phyloP scores from a whole-genome alignment of 805 yeast species.

The Kazachstania psychrophila region DNA sequence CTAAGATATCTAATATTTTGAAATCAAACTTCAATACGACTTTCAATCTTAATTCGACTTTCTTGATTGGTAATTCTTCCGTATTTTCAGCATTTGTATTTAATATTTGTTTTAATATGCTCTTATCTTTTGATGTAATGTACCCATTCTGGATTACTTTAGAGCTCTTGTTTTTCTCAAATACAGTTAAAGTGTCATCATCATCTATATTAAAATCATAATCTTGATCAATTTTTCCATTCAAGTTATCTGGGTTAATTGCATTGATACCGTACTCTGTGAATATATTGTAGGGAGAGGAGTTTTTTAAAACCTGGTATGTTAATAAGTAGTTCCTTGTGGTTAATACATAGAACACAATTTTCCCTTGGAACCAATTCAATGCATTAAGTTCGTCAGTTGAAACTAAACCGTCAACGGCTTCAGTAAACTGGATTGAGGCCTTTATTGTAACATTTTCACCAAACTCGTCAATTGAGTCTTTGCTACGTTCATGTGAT shows the following conservation, averaged over 20 bases:
- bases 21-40: slow-evolving; percentile 28
- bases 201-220: slow-evolving; percentile 18
- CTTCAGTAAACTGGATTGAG: slow-evolving; percentile 10
- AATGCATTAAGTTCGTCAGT: slow-evolving; percentile 6
- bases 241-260: slow-evolving; percentile 8
- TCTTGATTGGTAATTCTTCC: slow-evolving; percentile 26
- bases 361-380: slow-evolving; percentile 15
- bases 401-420: slow-evolving; percentile 16
- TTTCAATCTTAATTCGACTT: slow-evolving; percentile 24
- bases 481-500: slow-evolving; percentile 22
- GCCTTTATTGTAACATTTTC: slow-evolving; percentile 15
- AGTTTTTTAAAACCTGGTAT: slow-evolving; percentile 23
- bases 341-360: slow-evolving; percentile 25
- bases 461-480: slow-evolving; percentile 27
- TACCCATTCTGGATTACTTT: slow-evolving; percentile 30
- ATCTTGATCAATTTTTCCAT: slow-evolving; percentile 13
- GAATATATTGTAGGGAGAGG: slow-evolving; percentile 15
- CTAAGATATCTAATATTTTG: slow-evolving; percentile 21
- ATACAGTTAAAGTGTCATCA: slow-evolving; percentile 27
- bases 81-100: slow-evolving; percentile 12
- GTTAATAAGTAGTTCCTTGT: slow-evolving; percentile 23
- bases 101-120: slow-evolving; percentile 21
- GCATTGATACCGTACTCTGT: slow-evolving; percentile 28
- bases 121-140: slow-evolving; percentile 23
- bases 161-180: slow-evolving; percentile 21